These are phyloP conservation scores for Plantago elongata DNA, from an alignment of 257 asterid species.

Conservation along the genomic window DNA sequence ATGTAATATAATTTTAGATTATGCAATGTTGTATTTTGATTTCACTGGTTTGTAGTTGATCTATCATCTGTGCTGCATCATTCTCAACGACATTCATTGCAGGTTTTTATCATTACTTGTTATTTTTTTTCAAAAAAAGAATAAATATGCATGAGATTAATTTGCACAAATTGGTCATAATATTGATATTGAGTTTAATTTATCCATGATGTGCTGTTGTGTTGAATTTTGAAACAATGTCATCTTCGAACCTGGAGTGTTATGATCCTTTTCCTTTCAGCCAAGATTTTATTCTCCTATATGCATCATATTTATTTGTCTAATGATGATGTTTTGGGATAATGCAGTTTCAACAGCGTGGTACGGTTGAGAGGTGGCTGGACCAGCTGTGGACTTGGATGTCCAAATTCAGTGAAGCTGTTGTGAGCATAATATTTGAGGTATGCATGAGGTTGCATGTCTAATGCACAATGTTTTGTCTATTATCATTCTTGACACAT, in stretches of 20 bases:
- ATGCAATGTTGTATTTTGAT: conserved; percentile 9
- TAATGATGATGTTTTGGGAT: conserved; percentile 20
- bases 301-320: neutral
- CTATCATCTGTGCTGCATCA: neutral
- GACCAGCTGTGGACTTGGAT: conserved; percentile 87
- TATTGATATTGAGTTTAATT: no score
- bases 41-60: conserved; percentile 14
- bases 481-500: neutral
- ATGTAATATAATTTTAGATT: neutral
- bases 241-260: neutral
- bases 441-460: conserved; percentile 35
- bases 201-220: no score
- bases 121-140: no score
- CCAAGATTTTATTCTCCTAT: conserved; percentile 1
- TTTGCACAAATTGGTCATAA: no score
- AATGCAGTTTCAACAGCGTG: conserved; percentile 73
- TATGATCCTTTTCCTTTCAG: neutral
- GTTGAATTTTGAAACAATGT: neutral
- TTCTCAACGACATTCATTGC: no score
- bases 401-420: conserved; percentile 68
- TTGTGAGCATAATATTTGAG: conserved; percentile 60
- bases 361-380: conserved; percentile 89
- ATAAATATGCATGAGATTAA: no score
- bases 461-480: conserved; percentile 11
- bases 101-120: no score